phyloP scores from a whole-genome alignment of 352 stramenopile genomes.

The Phytophthora rubi region DNA sequence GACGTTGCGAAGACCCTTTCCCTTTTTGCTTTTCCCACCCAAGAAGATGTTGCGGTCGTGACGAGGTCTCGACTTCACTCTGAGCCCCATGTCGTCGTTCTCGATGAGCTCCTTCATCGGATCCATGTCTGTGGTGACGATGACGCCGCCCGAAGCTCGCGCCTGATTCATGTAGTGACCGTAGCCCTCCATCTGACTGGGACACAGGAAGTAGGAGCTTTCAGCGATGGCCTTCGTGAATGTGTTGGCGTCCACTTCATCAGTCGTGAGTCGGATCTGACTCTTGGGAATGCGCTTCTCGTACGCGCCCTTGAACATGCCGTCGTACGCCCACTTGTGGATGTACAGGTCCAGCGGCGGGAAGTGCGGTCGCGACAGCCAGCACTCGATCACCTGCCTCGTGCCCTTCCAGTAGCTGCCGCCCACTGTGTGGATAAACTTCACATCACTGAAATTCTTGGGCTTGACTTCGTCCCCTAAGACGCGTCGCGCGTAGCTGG shows the following conservation, averaged over 20 bases:
- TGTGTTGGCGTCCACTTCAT: slow-evolving; percentile 36
- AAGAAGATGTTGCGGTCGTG: slow-evolving; percentile 52
- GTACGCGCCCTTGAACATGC: slow-evolving; percentile 43
- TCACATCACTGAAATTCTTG: slow-evolving; percentile 49
- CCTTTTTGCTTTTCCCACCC: slow-evolving; percentile 41
- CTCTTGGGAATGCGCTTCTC: slow-evolving; percentile 37
- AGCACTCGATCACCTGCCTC: slow-evolving; percentile 59
- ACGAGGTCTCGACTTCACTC: slow-evolving; percentile 9
- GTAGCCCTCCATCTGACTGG: slow-evolving; percentile 69
- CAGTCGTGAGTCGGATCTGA: slow-evolving; percentile 39
- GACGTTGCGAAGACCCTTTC: slow-evolving; percentile 36
- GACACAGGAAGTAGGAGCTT: slow-evolving; percentile 59
- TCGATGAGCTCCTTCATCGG: slow-evolving; percentile 68
- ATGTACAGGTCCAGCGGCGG: slow-evolving; percentile 62
- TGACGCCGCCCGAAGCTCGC: slow-evolving; percentile 51
- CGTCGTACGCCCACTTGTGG: slow-evolving; percentile 45
- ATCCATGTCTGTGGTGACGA: slow-evolving; percentile 56
- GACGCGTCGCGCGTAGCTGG: slow-evolving; percentile 38
- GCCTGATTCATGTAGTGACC: slow-evolving; percentile 79
- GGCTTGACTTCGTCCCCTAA: slow-evolving; percentile 31
- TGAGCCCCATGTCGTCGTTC: slow-evolving; percentile 47
- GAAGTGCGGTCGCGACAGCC: slow-evolving; percentile 53
- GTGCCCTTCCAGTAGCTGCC: slow-evolving; percentile 62
- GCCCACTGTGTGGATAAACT: slow-evolving; percentile 47
- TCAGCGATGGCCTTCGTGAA: slow-evolving; percentile 58